phyloP scores from a whole-genome alignment of 495 filamentous ascomycete species.

The Neurospora pannonica region DNA sequence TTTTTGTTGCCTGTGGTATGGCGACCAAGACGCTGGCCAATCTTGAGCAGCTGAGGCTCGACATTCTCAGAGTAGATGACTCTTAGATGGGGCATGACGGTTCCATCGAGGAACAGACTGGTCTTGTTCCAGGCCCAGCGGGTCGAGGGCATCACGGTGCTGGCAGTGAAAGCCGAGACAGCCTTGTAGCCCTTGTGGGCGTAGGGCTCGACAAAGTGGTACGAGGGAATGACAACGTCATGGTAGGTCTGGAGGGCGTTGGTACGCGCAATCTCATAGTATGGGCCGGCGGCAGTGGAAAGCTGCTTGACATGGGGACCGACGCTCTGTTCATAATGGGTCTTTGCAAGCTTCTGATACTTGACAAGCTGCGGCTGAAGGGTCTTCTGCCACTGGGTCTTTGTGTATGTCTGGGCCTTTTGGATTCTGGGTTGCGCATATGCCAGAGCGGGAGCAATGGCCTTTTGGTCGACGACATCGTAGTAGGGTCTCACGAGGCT shows the following conservation, averaged over 20 bases:
- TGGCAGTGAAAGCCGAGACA: slow-evolving; percentile 54
- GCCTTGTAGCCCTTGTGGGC: slow-evolving; percentile 57
- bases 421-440: slow-evolving; percentile 63
- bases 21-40: slow-evolving; percentile 78
- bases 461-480: slow-evolving; percentile 49
- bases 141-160: slow-evolving; percentile 64
- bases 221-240: slow-evolving; percentile 64
- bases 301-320: slow-evolving; percentile 64
- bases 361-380: slow-evolving; percentile 64
- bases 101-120: slow-evolving; percentile 58
- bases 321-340: slow-evolving; percentile 59
- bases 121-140: slow-evolving; percentile 58
- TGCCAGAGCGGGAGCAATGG: slow-evolving; percentile 56
- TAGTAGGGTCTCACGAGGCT: slow-evolving; percentile 69
- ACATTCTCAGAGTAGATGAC: slow-evolving; percentile 83
- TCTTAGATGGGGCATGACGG: slow-evolving; percentile 68
- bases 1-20: slow-evolving; percentile 40
- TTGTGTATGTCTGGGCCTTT: slow-evolving; percentile 51
- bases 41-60: slow-evolving; percentile 87
- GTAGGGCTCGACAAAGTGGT: slow-evolving; percentile 62
- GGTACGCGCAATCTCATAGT: slow-evolving; percentile 54
- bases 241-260: slow-evolving; percentile 58
- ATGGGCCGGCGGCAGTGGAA: slow-evolving; percentile 50
- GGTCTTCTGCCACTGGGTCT: slow-evolving; percentile 66
- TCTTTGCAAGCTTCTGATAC: slow-evolving; percentile 46